Conservation (phyloP, 106 monocot genomes). For the Vanilla planifolia region DNA sequence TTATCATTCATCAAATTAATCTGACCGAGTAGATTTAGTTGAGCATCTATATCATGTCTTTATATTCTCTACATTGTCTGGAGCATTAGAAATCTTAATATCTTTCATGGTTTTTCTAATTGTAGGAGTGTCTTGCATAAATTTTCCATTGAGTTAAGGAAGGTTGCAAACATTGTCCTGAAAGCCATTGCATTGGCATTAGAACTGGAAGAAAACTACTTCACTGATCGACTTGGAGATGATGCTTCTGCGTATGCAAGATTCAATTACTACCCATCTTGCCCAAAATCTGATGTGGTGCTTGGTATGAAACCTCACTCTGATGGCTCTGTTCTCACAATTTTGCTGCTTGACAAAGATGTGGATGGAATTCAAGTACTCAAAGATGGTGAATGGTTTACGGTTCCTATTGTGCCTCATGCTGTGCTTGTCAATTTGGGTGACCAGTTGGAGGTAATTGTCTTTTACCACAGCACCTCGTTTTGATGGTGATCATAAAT, state of each 20-base stretch:
- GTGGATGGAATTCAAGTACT: conserved; percentile 46
- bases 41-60: too few relatives aligned
- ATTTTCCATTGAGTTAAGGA: conserved; percentile 22
- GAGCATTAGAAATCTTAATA: too few relatives aligned
- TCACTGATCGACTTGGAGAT: conserved; percentile 29
- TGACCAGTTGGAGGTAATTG: conserved; percentile 45
- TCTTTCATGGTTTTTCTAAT: not conserved
- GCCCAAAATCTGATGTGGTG: conserved; percentile 36
- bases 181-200: conserved; percentile 23
- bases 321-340: conserved; percentile 35
- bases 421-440: conserved; percentile 52
- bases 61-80: too few relatives aligned
- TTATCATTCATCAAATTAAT: not conserved
- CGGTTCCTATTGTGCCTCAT: conserved; percentile 25
- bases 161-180: conserved; percentile 19
- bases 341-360: conserved; percentile 32
- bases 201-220: conserved; percentile 35
- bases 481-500: too few relatives aligned
- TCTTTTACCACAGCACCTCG: too few relatives aligned
- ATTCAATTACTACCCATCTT: conserved; percentile 46
- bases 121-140: conserved; percentile 35
- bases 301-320: conserved; percentile 50
- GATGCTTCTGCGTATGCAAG: conserved; percentile 23
- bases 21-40: too few relatives aligned
- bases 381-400: conserved; percentile 42